Evolutionary conservation across 352 stramenopile species (phyloP), one percentile per base, ranked within the genome.

Genomic region (Globisporangium rhizosaccharum): DNA sequence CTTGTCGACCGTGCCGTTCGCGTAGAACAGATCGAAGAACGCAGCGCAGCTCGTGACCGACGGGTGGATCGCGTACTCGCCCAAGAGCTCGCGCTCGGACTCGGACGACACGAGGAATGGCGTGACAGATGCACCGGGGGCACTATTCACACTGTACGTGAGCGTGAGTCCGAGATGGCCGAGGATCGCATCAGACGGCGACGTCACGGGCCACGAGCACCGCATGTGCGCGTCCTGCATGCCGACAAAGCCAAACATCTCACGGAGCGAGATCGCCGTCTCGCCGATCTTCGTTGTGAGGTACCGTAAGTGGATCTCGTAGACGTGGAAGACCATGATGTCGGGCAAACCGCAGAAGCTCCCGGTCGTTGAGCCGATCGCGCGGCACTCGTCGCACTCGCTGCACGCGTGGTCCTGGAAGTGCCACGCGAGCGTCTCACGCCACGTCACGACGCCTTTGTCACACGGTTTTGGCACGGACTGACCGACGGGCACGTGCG

Each of bases 241-340:
- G 23, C 85, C 85, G 0, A 65, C 75, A 14, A 87, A 89, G 18
- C 82, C 85, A 56, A 94, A 79, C 44, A 92, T 41, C 48, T 94
- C 85, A 18, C 79, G 76, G 25, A 94, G 66, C 26, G 82, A 92
- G 33, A 94, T 66, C 8, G 82, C 76, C 0, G 88, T 73, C 54
- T 89, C 79, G 20, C 85, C 85, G 33, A 94, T 88, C 65, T 94
- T 94, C 45, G 85, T 94, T 10, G 82, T 94, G 0, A 92, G 67
- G 50, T 89, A 90, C 45, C 82, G 82, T 67, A 94, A 65, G 49
- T 89, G 80, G 50, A 92, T 87, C 60, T 94, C 85, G 64, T 92
- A 89, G 49, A 94, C 76, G 56, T 92, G 80, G 11, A 94, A 60
- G 50, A 94, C 76, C 64, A 94, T 80, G 17, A 92, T 81, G 49